These are phyloP conservation scores for Fusarium odoratissimum DNA, from an alignment of 2,329 filamentous ascomycete species.

Conservation along the genomic window DNA sequence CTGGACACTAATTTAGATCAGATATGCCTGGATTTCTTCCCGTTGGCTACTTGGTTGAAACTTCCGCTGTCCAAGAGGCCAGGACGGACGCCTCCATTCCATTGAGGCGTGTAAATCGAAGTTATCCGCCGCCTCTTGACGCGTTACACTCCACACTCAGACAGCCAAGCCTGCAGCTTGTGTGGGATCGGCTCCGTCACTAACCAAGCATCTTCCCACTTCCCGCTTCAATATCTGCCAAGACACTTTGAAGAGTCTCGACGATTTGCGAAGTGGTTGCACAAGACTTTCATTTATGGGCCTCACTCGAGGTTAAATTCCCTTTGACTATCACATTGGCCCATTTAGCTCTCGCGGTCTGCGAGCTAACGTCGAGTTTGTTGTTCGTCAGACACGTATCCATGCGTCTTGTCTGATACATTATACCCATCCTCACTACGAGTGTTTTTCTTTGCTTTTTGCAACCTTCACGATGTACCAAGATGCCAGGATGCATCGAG, in stretches of 20 bases:
- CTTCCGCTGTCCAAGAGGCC: slow-evolving; percentile 23
- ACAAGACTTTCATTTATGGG: slow-evolving; percentile 24
- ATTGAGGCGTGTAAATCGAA: slow-evolving; percentile 12
- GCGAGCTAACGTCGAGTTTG: neutral
- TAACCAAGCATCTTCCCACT: slow-evolving; percentile 31
- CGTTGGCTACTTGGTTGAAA: slow-evolving; percentile 23
- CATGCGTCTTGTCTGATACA: slow-evolving; percentile 26
- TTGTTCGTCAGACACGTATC: slow-evolving; percentile 23
- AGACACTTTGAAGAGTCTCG: slow-evolving; percentile 13
- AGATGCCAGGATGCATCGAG: slow-evolving; percentile 2
- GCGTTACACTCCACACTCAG: slow-evolving; percentile 36
- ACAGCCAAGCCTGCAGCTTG: slow-evolving; percentile 25
- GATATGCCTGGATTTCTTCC: slow-evolving; percentile 16
- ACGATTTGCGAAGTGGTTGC: slow-evolving; percentile 25
- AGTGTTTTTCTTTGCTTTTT: neutral
- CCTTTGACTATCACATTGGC: neutral
- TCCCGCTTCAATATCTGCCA: slow-evolving; percentile 30
- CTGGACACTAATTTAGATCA: neutral
- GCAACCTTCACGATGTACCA: neutral
- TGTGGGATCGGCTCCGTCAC: slow-evolving; percentile 13
- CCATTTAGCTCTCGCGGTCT: slow-evolving; percentile 7
- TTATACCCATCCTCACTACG: neutral
- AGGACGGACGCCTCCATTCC: slow-evolving; percentile 34
- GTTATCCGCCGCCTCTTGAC: slow-evolving; percentile 33
- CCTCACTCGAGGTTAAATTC: neutral